These are phyloP conservation scores for Hypsizygus marmoreus DNA, from an alignment of 768 basidiomycete genomes.

Conservation along the genomic window DNA sequence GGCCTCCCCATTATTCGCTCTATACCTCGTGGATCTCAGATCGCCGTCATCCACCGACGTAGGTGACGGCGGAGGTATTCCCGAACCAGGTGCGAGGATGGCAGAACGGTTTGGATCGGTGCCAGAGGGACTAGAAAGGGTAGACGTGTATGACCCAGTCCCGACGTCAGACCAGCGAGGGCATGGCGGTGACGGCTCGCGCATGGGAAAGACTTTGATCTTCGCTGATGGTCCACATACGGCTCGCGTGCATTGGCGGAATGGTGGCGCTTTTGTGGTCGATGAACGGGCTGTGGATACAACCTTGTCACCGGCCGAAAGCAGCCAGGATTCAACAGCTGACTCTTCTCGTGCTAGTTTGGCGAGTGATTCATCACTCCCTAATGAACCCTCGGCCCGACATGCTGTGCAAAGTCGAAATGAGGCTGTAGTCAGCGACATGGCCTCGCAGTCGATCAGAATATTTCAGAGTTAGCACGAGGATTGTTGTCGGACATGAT, in stretches of 20 bases:
- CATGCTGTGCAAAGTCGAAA: no score
- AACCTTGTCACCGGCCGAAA: no score
- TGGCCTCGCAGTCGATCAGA: no score
- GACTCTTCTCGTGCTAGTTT: no score
- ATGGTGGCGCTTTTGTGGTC: no score
- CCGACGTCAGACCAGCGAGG: background rate
- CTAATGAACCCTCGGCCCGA: no score
- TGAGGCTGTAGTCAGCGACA: no score
- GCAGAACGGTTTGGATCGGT: slow-evolving; percentile 8
- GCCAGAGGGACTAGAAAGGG: slow-evolving; percentile 7
- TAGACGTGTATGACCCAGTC: slow-evolving; percentile 6
- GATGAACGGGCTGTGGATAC: no score
- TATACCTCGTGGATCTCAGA: background rate
- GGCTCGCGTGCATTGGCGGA: slow-evolving; percentile 4
- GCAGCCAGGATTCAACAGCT: no score
- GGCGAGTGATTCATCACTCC: no score
- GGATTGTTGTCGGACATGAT: no score
- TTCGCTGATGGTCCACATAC: background rate
- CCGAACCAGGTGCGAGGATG: background rate
- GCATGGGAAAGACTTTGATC: slow-evolving; percentile 5
- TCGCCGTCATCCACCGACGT: background rate
- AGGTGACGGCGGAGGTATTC: background rate
- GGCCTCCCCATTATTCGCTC: background rate
- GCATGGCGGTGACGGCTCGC: background rate
- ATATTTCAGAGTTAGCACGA: no score